phyloP scores from a whole-genome alignment of 2,329 filamentous ascomycete genomes.

The Xylaria hypoxylon region DNA sequence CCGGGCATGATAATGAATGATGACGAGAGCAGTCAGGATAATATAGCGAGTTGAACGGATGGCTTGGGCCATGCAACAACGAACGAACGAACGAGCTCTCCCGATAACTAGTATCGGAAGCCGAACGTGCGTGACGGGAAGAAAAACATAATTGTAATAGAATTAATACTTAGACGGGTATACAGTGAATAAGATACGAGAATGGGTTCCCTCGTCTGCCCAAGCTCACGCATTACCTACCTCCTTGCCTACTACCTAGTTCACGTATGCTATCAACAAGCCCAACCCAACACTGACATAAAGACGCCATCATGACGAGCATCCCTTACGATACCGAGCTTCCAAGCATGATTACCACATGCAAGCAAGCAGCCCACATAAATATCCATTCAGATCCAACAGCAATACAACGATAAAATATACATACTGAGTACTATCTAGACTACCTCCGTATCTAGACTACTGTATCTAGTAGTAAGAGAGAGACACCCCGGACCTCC shows the following conservation, averaged over 20 bases:
- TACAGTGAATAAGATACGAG: background rate
- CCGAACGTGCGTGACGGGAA: background rate
- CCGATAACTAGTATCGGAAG: background rate
- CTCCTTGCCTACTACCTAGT: no score
- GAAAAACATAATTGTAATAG: background rate
- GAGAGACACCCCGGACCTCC: no score
- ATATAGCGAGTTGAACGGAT: background rate
- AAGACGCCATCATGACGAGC: background rate
- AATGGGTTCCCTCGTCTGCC: background rate
- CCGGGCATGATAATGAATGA: no score
- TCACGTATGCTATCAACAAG: background rate
- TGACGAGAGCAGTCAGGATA: constrained; percentile 4
- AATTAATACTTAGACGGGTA: background rate
- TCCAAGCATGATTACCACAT: no score
- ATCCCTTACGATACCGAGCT: no score
- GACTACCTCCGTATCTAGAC: no score
- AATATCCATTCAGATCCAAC: no score
- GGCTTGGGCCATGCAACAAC: background rate
- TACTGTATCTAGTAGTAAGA: no score
- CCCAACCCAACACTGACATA: background rate
- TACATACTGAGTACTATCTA: no score
- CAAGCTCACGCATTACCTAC: no score
- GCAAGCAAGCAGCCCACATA: no score
- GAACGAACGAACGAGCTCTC: background rate
- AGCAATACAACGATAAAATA: no score